Evolutionary conservation across 257 asterid species (phyloP).

Genomic region (Linderniella brevidens): DNA sequence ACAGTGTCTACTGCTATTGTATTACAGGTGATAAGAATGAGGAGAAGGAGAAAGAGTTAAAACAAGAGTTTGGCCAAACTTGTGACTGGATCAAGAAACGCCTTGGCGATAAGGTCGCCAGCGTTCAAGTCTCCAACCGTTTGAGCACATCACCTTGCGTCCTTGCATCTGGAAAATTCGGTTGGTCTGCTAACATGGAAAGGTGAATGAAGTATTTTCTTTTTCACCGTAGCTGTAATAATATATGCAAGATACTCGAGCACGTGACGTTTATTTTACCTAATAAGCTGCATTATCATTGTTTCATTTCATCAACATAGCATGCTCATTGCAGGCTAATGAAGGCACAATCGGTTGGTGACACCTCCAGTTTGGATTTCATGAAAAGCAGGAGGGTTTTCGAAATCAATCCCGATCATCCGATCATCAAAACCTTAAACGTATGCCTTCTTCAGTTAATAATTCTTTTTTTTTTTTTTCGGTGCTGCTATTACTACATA

Average conservation of each 20-base stretch:
- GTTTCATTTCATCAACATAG: too few species aligned
- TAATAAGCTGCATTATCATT: too few species aligned
- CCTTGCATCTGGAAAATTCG: constrained; percentile 94
- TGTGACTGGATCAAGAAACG: constrained; percentile 90
- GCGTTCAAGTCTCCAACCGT: constrained; percentile 87
- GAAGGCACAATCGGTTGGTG: constrained; percentile 85
- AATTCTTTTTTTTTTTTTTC: neutral
- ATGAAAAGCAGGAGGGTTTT: constrained; percentile 90
- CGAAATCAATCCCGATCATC: constrained; percentile 90
- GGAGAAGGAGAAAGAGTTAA: constrained; percentile 64
- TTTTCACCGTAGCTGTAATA: neutral
- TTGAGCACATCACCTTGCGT: constrained; percentile 89
- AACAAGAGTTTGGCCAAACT: constrained; percentile 75
- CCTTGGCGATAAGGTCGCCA: constrained; percentile 68
- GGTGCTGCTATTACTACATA: neutral
- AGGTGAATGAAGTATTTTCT: constrained; percentile 21
- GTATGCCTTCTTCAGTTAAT: constrained; percentile 19
- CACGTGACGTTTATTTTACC: too few species aligned
- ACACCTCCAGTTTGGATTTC: constrained; percentile 53
- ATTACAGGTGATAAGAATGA: constrained; percentile 82
- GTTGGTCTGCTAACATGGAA: constrained; percentile 99
- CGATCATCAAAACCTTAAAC: constrained; percentile 58
- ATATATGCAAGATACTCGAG: too few species aligned
- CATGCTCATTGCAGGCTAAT: constrained; percentile 48
- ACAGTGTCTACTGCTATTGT: too few species aligned